phyloP scores from a whole-genome alignment of 441 rosid species.

The Populus hybrid region DNA sequence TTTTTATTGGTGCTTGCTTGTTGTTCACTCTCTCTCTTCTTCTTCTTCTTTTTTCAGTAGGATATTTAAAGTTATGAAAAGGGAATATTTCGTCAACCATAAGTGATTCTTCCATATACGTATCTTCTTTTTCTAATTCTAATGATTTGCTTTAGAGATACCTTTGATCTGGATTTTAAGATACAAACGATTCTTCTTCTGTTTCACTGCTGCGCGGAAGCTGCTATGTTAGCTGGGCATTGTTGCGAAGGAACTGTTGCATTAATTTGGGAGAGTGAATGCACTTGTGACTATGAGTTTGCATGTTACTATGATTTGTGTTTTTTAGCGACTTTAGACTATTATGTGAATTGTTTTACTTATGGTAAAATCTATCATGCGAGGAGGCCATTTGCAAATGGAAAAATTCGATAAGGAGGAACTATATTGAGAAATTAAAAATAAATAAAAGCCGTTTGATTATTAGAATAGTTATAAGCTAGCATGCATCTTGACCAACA shows the following conservation, averaged over 20 bases:
- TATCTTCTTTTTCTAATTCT: background rate
- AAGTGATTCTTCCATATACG: background rate
- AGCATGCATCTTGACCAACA: background rate
- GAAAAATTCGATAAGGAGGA: background rate
- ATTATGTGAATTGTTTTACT: background rate
- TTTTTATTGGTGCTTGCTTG: background rate
- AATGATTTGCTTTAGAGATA: background rate
- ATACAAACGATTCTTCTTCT: background rate
- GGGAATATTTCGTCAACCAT: background rate
- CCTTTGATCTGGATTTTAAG: background rate
- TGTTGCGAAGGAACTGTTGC: background rate
- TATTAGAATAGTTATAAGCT: background rate
- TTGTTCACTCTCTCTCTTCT: background rate
- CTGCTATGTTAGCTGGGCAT: background rate
- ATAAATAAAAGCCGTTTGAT: background rate
- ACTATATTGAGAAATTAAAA: background rate
- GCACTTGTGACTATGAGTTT: no score
- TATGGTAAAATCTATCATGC: background rate
- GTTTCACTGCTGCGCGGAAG: background rate
- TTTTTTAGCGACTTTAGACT: no score
- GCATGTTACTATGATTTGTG: no score
- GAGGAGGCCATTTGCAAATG: background rate
- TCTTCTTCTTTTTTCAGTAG: background rate
- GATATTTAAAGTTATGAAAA: conserved; percentile 5
- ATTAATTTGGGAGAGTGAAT: no score